Evolutionary conservation across 495 filamentous ascomycete species (phyloP).

Genomic region (Penicillium crystallinum): DNA sequence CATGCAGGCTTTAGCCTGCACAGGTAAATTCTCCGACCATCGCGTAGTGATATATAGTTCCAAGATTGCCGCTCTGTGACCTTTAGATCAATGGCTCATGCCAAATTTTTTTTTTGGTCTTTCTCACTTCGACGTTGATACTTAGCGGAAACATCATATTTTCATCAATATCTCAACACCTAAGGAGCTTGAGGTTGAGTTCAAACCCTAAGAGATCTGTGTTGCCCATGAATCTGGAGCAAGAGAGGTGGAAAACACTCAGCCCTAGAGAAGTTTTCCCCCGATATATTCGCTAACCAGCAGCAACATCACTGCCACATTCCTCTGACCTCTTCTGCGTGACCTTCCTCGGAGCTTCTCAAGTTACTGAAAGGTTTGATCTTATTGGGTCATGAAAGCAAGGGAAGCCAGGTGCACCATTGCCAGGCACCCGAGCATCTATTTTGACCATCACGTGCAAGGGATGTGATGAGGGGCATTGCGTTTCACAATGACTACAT

Average conservation of each 20-base stretch:
- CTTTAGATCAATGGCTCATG: neutral
- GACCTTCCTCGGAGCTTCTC: too few species aligned
- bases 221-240: neutral
- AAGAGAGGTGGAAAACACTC: neutral
- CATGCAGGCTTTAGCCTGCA: neutral
- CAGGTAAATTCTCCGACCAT: constrained; percentile 13
- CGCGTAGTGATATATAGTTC: constrained; percentile 12
- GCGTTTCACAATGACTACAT: constrained; percentile 5
- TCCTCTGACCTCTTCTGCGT: neutral
- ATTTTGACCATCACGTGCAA: constrained; percentile 12
- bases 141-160: neutral
- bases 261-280: neutral
- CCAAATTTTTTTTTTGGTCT: neutral
- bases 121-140: neutral
- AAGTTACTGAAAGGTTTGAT: neutral
- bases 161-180: neutral
- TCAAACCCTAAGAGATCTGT: neutral
- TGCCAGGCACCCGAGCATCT: too few species aligned
- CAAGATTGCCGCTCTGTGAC: neutral
- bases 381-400: constrained; percentile 10
- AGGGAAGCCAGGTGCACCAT: too few species aligned
- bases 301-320: neutral
- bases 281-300: too few species aligned
- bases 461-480: constrained; percentile 17
- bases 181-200: neutral